Evolutionary conservation across 306 rosid genomes (phyloP), one percentile per base, ranked within the genome.

Genomic region (Cyclanthera cordifolia): DNA sequence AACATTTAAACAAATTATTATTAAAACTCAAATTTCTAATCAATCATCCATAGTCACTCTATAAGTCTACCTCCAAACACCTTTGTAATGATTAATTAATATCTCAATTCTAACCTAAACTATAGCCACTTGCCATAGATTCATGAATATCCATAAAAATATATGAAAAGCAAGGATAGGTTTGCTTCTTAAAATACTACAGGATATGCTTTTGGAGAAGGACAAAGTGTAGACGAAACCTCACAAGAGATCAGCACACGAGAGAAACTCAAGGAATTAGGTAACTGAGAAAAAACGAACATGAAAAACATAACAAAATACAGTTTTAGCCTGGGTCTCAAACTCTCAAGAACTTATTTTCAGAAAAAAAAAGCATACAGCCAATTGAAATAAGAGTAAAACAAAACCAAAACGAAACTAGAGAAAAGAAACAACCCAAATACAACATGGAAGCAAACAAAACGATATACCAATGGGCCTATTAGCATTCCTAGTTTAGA

Each of bases 191-290:
- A 3, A 58, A 16, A 58, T 32, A 16, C 21, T 32, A 8, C 5
- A 32, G 25, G 46, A 32, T 58, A 58, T 58, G 3, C 46, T 32
- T 58, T 54, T 32, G 1, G 30, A 58, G 21, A 0, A 4, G n/a
- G 24, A 30, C 41, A 58, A 58, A 58, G 15, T 30, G 66, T 58
- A 58, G 25, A 58, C 8, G 46, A n/a, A 58, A 32, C 66, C 66
- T 58, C 8, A 58, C 32, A 32, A 58, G 14, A 57, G 23, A 57
- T 27, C 43, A 28, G 43, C 43, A 55, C 43, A 28, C 6, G 45
- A 58, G 13, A 28, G 20, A 57, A 28, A 2, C 65, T 30, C 45
- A 7, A 28, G 45, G 43, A 32, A 58, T 32, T 30, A n/a, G 24
- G 20, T 30, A 58, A 58, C 17, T 16, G 14, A 55, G 37, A 25